Evolutionary conservation across 1,284 basidiomycete species (phyloP).

Genomic region (Coniophora puteana): DNA sequence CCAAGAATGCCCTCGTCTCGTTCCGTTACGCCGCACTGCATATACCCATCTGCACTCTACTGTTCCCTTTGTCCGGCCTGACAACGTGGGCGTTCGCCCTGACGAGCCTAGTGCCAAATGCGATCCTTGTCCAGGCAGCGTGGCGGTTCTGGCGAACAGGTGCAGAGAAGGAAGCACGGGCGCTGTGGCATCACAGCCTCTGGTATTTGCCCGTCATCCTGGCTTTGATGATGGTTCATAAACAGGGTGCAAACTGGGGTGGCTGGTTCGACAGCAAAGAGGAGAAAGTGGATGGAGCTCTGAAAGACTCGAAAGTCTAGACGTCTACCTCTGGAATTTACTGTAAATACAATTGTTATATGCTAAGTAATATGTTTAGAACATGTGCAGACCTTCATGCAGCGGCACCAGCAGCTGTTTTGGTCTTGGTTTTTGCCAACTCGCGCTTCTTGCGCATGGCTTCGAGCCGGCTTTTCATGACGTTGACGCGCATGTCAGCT

Average conservation of each 20-base stretch:
- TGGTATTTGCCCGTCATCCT: conserved; percentile 93
- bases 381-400: neutral
- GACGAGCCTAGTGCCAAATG: conserved; percentile 77
- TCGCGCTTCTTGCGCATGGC: conserved; percentile 55
- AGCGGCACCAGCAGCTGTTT: conserved; percentile 14
- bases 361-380: conserved; percentile 16
- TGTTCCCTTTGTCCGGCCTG: conserved; percentile 83
- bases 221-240: conserved; percentile 93
- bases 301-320: neutral
- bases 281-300: conserved; percentile 14
- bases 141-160: conserved; percentile 73
- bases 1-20: conserved; percentile 82
- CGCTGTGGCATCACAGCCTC: conserved; percentile 79
- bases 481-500: conserved; percentile 67
- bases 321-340: conserved; percentile 7
- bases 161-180: conserved; percentile 80
- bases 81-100: conserved; percentile 87
- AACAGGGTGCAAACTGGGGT: conserved; percentile 76
- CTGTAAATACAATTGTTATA: conserved; percentile 21
- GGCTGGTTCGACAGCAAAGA: conserved; percentile 42
- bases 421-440: conserved; percentile 31
- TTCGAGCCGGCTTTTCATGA: conserved; percentile 63
- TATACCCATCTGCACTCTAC: conserved; percentile 75
- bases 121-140: conserved; percentile 66
- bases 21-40: conserved; percentile 82